A percentile compares a stretch with the other conserved stretches of the same genome.
Conservation (phyloP, 2,329 filamentous ascomycete species). For the Fusarium cicatricum region DNA sequence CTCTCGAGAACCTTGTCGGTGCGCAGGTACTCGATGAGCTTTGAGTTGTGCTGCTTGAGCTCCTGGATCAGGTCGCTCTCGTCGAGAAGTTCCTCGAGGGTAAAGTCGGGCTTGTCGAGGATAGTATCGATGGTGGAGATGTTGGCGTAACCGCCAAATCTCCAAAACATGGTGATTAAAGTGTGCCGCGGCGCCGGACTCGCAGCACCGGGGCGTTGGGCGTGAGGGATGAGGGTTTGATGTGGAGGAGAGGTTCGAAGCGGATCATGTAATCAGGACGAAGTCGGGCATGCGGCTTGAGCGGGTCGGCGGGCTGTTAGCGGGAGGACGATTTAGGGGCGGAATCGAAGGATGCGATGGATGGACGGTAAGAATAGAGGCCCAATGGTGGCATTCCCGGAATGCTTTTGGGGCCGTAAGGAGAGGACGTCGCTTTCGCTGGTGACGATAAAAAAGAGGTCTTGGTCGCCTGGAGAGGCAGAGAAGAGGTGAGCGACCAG, state of each 20-base stretch:
- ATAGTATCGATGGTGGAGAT: constrained; percentile 96
- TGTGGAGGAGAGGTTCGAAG: constrained; percentile 35
- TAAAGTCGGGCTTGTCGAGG: constrained; percentile 95
- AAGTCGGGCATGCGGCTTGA: constrained; percentile 26
- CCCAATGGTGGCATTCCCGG: constrained; percentile 24
- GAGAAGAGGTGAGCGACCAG: constrained; percentile 1
- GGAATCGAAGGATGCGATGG: constrained; percentile 5
- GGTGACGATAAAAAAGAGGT: not conserved
- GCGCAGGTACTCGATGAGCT: constrained; percentile 94
- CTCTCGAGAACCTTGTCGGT: constrained; percentile 85
- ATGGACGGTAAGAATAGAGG: not conserved
- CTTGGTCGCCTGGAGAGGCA: constrained; percentile 9
- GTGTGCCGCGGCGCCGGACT: constrained; percentile 46
- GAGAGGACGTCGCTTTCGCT: constrained; percentile 22
- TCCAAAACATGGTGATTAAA: constrained; percentile 92
- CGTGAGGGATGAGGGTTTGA: constrained; percentile 24
- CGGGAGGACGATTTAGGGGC: constrained; percentile 3
- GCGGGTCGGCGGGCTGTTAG: constrained; percentile 28
- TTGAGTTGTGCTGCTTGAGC: constrained; percentile 97
- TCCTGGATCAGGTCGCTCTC: constrained; percentile 97
- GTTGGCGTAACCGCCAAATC: constrained; percentile 98
- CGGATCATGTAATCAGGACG: constrained; percentile 41
- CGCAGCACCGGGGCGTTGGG: constrained; percentile 44
- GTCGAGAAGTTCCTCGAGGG: constrained; percentile 93
- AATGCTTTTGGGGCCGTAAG: constrained; percentile 15